A percentile compares a stretch with the other conserved stretches of the same genome.
These are phyloP conservation scores for Gossypium ekmanianum DNA, from an alignment of 345 rosid species.

Conservation along the genomic window DNA sequence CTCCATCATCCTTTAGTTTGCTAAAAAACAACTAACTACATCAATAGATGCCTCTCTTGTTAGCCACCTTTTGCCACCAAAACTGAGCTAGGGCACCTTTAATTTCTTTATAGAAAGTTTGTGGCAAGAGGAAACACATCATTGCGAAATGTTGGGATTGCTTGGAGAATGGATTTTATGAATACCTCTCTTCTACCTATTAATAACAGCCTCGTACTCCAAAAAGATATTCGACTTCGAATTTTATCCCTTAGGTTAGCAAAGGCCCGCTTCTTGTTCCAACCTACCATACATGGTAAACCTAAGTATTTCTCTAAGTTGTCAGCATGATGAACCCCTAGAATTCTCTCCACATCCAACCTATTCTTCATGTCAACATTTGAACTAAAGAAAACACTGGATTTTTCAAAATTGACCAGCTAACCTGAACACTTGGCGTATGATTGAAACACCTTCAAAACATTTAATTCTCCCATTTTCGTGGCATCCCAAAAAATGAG, in stretches of 20 bases:
- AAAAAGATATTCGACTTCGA: too few species aligned
- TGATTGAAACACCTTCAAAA: too few species aligned
- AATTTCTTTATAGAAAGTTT: too few species aligned
- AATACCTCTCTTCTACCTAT: too few species aligned
- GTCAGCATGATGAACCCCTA: background rate
- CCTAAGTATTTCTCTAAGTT: background rate
- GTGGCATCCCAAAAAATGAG: too few species aligned
- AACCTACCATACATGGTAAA: background rate
- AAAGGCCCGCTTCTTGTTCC: too few species aligned
- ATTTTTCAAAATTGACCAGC: too few species aligned
- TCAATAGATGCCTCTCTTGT: too few species aligned
- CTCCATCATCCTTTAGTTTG: too few species aligned
- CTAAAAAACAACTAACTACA: too few species aligned
- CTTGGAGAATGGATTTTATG: background rate
- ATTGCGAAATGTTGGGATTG: background rate
- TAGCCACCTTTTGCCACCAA: background rate
- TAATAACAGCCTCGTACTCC: background rate
- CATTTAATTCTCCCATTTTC: background rate
- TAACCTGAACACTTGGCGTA: background rate
- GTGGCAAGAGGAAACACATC: background rate
- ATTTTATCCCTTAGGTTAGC: too few species aligned
- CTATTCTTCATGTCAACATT: background rate
- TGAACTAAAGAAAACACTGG: background rate
- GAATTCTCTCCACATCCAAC: too few species aligned
- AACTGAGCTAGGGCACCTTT: rapidly evolving